These are phyloP conservation scores for Clausena lansium DNA, from an alignment of 345 rosid genomes.

Conservation along the genomic window DNA sequence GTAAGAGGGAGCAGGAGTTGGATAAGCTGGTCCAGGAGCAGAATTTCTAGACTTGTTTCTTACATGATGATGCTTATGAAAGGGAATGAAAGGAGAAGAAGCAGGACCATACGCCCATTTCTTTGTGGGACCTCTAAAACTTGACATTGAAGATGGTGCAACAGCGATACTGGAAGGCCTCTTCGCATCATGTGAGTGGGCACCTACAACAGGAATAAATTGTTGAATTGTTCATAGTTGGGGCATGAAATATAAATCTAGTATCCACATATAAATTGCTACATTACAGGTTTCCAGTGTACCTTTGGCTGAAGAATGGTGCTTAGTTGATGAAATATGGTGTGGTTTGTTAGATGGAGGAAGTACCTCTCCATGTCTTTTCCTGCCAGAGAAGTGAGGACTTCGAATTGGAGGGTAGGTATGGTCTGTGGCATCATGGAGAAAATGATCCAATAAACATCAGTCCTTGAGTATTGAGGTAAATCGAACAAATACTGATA, in stretches of 20 bases:
- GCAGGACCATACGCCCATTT: slow-evolving; percentile 30
- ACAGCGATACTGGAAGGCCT: slow-evolving; percentile 51
- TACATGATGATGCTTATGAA: slow-evolving; percentile 30
- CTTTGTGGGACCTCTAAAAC: slow-evolving; percentile 22
- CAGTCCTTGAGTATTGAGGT: not conserved
- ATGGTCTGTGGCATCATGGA: slow-evolving; percentile 27
- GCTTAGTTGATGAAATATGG: slow-evolving; percentile 23
- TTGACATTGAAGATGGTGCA: slow-evolving; percentile 39
- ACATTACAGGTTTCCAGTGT: slow-evolving; percentile 3
- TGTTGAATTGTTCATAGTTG: not conserved
- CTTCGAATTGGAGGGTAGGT: slow-evolving; percentile 21
- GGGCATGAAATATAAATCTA: not conserved
- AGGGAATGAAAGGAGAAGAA: slow-evolving; percentile 30
- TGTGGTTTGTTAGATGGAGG: slow-evolving; percentile 19
- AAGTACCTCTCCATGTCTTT: slow-evolving; percentile 27
- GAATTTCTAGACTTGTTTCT: slow-evolving; percentile 24
- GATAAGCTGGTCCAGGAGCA: slow-evolving; percentile 29
- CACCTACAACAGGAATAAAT: slow-evolving; percentile 30
- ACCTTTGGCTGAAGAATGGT: slow-evolving; percentile 34
- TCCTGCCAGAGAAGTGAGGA: slow-evolving; percentile 25
- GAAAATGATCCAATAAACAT: slow-evolving; percentile 14
- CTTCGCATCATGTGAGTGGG: slow-evolving; percentile 21
- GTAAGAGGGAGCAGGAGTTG: slow-evolving; percentile 23
- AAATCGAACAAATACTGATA: not conserved
- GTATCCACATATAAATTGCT: slow-evolving; percentile 1